Percentiles rank a stretch among this genome's conserved stretches.
Conservation (phyloP, 2,329 filamentous ascomycete genomes). For the Moelleriella libera region DNA sequence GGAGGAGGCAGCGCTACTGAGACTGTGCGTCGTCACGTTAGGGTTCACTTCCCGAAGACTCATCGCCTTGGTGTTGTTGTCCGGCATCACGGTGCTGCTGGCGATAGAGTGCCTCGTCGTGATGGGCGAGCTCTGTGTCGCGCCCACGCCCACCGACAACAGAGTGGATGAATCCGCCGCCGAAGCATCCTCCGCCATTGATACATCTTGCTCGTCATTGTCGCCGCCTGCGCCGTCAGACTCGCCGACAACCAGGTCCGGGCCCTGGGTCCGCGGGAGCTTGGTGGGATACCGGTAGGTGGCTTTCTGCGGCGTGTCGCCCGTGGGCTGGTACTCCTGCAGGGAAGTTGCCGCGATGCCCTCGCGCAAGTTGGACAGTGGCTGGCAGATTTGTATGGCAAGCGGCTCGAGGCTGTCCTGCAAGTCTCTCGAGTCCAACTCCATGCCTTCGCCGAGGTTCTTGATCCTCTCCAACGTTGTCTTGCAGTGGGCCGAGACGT, state of each 20-base stretch:
- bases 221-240: slow-evolving; percentile 15
- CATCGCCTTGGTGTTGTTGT: slow-evolving; percentile 8
- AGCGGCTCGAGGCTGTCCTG: slow-evolving; percentile 49
- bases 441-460: slow-evolving; percentile 54
- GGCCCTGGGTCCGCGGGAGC: slow-evolving; percentile 57
- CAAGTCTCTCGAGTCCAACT: slow-evolving; percentile 42
- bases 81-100: slow-evolving; percentile 13
- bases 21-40: slow-evolving; percentile 21
- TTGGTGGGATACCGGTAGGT: slow-evolving; percentile 68
- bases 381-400: slow-evolving; percentile 44
- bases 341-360: slow-evolving; percentile 52
- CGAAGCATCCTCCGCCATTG: not conserved
- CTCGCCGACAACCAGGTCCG: slow-evolving; percentile 28
- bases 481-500: slow-evolving; percentile 56
- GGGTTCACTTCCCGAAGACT: slow-evolving; percentile 42
- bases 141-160: slow-evolving; percentile 8
- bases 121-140: slow-evolving; percentile 10
- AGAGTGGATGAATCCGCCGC: slow-evolving; percentile 21
- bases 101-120: slow-evolving; percentile 4
- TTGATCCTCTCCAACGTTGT: slow-evolving; percentile 54
- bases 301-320: slow-evolving; percentile 69
- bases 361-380: slow-evolving; percentile 56
- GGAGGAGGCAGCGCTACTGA: slow-evolving; percentile 6
- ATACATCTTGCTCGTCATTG: slow-evolving; percentile 11
- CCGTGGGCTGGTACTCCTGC: slow-evolving; percentile 72